Conservation (phyloP, 768 basidiomycete species). For the Tephrocybe rancida region DNA sequence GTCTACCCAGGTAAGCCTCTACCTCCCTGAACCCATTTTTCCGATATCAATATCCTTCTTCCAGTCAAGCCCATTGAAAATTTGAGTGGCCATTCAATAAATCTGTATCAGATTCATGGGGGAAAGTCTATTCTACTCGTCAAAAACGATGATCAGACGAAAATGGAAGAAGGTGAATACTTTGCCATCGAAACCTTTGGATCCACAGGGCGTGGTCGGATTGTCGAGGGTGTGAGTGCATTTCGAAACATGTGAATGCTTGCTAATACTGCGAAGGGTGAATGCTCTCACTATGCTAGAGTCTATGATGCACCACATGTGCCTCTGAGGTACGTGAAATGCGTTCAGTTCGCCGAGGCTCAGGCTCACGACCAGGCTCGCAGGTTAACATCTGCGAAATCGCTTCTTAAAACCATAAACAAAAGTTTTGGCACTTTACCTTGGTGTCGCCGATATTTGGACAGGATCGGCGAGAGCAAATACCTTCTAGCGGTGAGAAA, state of each 20-base stretch:
- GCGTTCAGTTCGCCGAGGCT: neutral
- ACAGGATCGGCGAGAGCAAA: slow-evolving; percentile 89
- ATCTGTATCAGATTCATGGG: slow-evolving; percentile 89
- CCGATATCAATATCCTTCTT: slow-evolving; percentile 2
- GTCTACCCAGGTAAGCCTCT: slow-evolving; percentile 67
- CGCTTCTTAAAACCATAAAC: slow-evolving; percentile 84
- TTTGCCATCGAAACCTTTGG: slow-evolving; percentile 99
- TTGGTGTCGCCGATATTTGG: slow-evolving; percentile 94
- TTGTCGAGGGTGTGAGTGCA: slow-evolving; percentile 72
- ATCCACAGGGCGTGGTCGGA: slow-evolving; percentile 89
- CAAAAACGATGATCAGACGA: slow-evolving; percentile 86
- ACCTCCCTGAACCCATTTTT: neutral
- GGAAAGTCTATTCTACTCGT: slow-evolving; percentile 92
- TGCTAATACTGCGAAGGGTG: slow-evolving; percentile 56
- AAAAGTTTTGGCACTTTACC: slow-evolving; percentile 94
- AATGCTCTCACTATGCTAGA: slow-evolving; percentile 91
- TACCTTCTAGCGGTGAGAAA: slow-evolving; percentile 80
- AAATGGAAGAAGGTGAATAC: slow-evolving; percentile 99
- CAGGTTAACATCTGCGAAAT: slow-evolving; percentile 84
- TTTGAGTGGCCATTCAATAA: slow-evolving; percentile 93
- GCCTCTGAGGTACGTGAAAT: slow-evolving; percentile 64
- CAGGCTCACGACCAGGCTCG: slow-evolving; percentile 2
- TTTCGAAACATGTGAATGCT: neutral
- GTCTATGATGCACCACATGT: slow-evolving; percentile 69
- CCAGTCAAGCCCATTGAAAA: slow-evolving; percentile 93